Base-by-base conservation (phyloP, 169 alveolate species). In the Perkinsus olseni region DNA sequence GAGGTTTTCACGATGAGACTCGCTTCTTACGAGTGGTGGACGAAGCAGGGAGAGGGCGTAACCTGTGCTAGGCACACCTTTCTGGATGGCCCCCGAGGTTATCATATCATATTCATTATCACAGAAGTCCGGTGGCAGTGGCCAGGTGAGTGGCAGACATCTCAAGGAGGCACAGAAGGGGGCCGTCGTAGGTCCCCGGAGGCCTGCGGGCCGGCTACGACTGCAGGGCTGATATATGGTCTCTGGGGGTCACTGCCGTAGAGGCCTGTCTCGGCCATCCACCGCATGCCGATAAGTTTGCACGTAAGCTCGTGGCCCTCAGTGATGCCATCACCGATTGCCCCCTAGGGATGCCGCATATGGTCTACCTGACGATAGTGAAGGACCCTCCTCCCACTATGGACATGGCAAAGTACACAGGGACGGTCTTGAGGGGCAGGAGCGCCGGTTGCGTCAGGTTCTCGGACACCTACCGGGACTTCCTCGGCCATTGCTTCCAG, bases 221-320 rank as follows among this genome's bases (percentile, higher is more conserved):
- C 91, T 95, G 95, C 93, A 94, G 96, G 93, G 97, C 97, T 13
- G 98, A 97, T 92, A 96, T 97, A 20, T 97, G 98, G 98, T 94
- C 96, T 34, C 74, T 97, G 40, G 98, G 98, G 13, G 96, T 97
- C 3, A 97, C 98, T 28, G 97, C 97, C 0, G 95, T 97, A 10
- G 98, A 97, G 95, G 91, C 96, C 74, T 97, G 97, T 24, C 96
- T 96, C 92, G 98, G 98, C 17, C 96, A 96, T 91, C 97, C 98
- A 3, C 98, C 98, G 28, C 95, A 95, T 93, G 93, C 94, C 38
- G 94, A 95, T 38, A 62, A 62, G 82, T 62, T 62, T 24, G 82
- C 82, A 21, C 82, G 82, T 62, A 24, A 62, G 82, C 31, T 45
- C 17, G 17, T 45, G 62, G 24, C 17, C 24, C 62, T 45, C 24